phyloP scores from a whole-genome alignment of 768 basidiomycete species.

The Multifurca ochricompacta region DNA sequence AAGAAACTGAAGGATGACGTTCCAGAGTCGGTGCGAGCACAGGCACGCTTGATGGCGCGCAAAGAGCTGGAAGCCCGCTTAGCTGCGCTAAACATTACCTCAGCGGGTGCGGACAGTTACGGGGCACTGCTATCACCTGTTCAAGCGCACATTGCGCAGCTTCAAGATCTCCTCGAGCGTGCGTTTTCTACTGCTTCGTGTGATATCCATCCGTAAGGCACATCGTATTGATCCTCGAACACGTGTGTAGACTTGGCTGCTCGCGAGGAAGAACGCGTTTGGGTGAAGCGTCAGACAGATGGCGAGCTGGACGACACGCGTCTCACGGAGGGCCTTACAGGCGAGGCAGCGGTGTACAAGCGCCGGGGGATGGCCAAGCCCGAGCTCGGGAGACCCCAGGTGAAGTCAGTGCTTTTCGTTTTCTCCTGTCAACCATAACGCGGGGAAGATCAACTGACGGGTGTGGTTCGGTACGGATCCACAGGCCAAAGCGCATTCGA shows the following conservation, averaged over 20 bases:
- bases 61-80: constrained; percentile 53
- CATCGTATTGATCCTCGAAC: neutral
- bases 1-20: constrained; percentile 49
- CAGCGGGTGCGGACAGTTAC: constrained; percentile 49
- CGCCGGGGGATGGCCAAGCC: constrained; percentile 64
- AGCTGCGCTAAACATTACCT: constrained; percentile 56
- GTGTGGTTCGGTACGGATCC: neutral
- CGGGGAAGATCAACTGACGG: neutral
- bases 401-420: constrained; percentile 49
- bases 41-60: constrained; percentile 58
- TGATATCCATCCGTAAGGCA: neutral
- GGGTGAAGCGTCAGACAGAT: constrained; percentile 65
- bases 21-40: constrained; percentile 52
- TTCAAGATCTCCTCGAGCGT: constrained; percentile 59
- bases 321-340: constrained; percentile 58
- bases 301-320: constrained; percentile 63
- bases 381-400: constrained; percentile 56
- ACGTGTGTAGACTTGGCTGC: constrained; percentile 46
- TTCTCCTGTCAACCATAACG: no score
- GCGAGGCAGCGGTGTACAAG: constrained; percentile 64
- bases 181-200: constrained; percentile 17
- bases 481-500: constrained; percentile 57
- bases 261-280: constrained; percentile 62
- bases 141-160: constrained; percentile 50
- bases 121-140: constrained; percentile 44